Percentiles rank a stretch among this genome's conserved stretches.
Conservation (phyloP, 2,329 filamentous ascomycete species). For the Podosphaera fusca region DNA sequence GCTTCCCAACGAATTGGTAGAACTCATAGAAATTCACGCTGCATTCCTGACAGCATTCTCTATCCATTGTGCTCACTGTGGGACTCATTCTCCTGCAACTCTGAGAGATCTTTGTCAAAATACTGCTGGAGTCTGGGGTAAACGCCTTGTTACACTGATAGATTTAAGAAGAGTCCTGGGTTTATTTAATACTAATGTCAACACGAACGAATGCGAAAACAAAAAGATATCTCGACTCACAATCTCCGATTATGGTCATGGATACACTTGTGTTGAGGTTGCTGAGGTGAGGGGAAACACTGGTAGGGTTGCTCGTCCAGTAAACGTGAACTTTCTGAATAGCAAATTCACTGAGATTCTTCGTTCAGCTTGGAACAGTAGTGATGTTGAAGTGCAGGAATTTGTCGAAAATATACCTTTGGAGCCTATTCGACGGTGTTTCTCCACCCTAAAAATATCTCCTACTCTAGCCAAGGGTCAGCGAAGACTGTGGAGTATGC, state of each 20-base stretch:
- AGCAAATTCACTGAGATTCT: slow-evolving; percentile 30
- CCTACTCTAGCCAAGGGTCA: slow-evolving; percentile 42
- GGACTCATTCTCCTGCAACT: slow-evolving; percentile 37
- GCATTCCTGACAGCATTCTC: slow-evolving; percentile 45
- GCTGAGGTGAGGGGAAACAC: slow-evolving; percentile 3
- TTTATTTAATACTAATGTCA: slow-evolving; percentile 23
- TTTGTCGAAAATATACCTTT: slow-evolving; percentile 36
- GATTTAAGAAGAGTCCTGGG: slow-evolving; percentile 46
- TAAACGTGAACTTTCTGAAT: slow-evolving; percentile 30
- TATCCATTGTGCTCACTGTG: slow-evolving; percentile 48
- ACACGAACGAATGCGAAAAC: slow-evolving; percentile 17
- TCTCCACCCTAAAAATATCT: slow-evolving; percentile 27
- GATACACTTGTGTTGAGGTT: slow-evolving; percentile 35
- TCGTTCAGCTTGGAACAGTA: slow-evolving; percentile 19
- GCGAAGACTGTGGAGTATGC: slow-evolving; percentile 44
- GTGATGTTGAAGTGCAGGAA: slow-evolving; percentile 2
- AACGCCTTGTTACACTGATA: slow-evolving; percentile 37
- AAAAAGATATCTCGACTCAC: slow-evolving; percentile 16
- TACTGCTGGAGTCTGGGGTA: slow-evolving; percentile 48
- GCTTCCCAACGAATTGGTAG: slow-evolving; percentile 28
- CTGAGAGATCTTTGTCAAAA: slow-evolving; percentile 35
- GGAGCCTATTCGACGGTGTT: slow-evolving; percentile 27
- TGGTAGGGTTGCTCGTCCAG: slow-evolving; percentile 16
- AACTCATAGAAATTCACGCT: slow-evolving; percentile 39
- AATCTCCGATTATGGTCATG: slow-evolving; percentile 28